A percentile compares a stretch with the other conserved stretches of the same genome.
phyloP scores from a whole-genome alignment of 805 yeast species.

The Saturnispora besseyi region DNA sequence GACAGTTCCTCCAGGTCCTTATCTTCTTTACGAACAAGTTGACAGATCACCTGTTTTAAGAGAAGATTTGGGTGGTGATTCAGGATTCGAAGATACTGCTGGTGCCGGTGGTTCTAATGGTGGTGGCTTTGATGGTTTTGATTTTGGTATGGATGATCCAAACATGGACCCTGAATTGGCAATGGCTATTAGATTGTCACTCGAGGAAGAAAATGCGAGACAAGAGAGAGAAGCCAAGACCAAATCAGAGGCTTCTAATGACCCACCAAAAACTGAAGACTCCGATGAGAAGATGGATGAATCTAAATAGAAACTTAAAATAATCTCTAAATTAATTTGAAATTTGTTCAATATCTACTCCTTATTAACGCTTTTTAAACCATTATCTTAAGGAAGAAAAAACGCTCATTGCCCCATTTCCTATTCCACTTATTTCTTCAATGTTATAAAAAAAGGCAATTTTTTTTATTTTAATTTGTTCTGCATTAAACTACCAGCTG shows the following conservation, averaged over 20 bases:
- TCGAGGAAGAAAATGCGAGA: conserved; percentile 90
- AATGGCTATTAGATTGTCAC: conserved; percentile 83
- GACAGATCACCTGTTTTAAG: conserved; percentile 66
- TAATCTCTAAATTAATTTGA: not conserved
- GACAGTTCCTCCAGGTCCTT: conserved; percentile 83
- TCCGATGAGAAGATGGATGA: conserved; percentile 12
- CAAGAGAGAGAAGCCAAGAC: conserved; percentile 60
- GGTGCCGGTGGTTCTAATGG: conserved; percentile 36
- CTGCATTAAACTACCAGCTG: no score
- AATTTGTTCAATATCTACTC: not conserved
- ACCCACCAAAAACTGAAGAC: conserved; percentile 10
- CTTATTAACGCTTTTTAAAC: not conserved
- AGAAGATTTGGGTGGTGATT: conserved; percentile 44
- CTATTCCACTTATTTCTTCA: not conserved
- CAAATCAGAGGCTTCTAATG: conserved; percentile 10
- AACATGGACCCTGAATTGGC: conserved; percentile 96
- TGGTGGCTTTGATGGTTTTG: conserved; percentile 34
- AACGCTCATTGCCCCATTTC: not conserved
- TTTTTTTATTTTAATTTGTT: not conserved
- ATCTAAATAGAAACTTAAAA: conserved; percentile 1
- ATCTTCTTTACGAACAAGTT: conserved; percentile 71
- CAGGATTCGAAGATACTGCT: conserved; percentile 32
- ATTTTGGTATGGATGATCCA: conserved; percentile 70
- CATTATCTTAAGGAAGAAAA: not conserved
- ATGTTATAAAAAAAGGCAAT: not conserved